These are phyloP conservation scores for Sporothrix globosa DNA, from an alignment of 2,329 filamentous ascomycete species.

Conservation along the genomic window DNA sequence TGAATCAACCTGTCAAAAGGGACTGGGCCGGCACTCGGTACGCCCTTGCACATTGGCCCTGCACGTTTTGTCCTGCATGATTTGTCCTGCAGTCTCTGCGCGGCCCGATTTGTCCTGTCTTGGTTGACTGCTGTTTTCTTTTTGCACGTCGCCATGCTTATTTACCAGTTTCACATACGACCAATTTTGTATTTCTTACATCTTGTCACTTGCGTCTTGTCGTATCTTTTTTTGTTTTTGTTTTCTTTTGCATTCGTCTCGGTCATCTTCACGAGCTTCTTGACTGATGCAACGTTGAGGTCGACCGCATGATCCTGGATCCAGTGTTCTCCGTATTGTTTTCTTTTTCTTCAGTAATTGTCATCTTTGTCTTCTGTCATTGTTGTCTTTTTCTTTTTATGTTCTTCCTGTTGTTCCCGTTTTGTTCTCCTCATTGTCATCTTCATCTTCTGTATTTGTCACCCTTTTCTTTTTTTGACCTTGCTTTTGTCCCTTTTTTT, in stretches of 20 bases:
- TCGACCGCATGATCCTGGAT: background rate
- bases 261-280: background rate
- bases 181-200: too few relatives aligned
- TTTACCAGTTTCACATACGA: background rate
- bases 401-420: too few relatives aligned
- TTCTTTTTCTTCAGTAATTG: background rate
- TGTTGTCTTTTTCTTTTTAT: too few relatives aligned
- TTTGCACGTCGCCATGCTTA: slow-evolving; percentile 4
- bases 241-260: background rate
- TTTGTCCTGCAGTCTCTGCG: background rate
- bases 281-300: background rate
- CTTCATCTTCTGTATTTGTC: background rate
- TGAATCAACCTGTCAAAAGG: too few relatives aligned
- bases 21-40: too few relatives aligned
- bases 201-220: background rate
- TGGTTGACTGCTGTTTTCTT: background rate
- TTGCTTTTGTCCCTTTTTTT: background rate
- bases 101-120: background rate
- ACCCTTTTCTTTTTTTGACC: too few relatives aligned
- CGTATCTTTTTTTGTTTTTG: background rate
- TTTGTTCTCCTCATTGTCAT: slow-evolving; percentile 4
- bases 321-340: background rate
- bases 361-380: too few relatives aligned
- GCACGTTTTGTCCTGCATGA: background rate
- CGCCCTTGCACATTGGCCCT: background rate